phyloP scores from a whole-genome alignment of 371 early-diverging fungal species.

The Lichtheimia ornata region DNA sequence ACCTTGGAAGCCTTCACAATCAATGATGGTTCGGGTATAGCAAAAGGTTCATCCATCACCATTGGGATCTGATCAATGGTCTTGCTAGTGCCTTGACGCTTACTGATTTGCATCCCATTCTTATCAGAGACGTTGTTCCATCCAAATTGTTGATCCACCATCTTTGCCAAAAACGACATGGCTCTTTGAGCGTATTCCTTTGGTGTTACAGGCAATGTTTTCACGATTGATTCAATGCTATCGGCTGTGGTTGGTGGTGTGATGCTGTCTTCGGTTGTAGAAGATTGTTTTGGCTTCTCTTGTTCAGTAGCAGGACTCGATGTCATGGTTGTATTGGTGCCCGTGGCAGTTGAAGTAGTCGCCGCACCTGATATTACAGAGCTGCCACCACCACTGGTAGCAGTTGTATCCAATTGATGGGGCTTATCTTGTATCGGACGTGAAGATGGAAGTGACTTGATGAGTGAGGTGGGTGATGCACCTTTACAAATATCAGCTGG shows the following conservation, averaged over 20 bases:
- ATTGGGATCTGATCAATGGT: background rate
- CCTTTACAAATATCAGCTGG: background rate
- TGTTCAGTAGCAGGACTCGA: background rate
- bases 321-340: too few species aligned
- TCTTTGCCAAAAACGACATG: slow-evolving; percentile 29
- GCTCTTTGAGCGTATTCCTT: slow-evolving; percentile 34
- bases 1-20: slow-evolving; percentile 57
- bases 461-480: too few species aligned
- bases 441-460: too few species aligned
- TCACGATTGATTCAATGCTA: slow-evolving; percentile 5
- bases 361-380: too few species aligned
- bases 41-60: slow-evolving; percentile 12
- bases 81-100: slow-evolving; percentile 33
- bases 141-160: slow-evolving; percentile 44
- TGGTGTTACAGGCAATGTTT: slow-evolving; percentile 20
- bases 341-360: too few species aligned
- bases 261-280: background rate
- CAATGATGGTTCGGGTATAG: slow-evolving; percentile 54
- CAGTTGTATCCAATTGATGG: background rate
- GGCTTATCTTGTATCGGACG: background rate
- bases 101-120: slow-evolving; percentile 44
- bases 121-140: slow-evolving; percentile 57
- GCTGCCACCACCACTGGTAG: background rate
- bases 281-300: slow-evolving; percentile 4
- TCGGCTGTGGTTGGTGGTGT: background rate